These are phyloP conservation scores for Phytophthora megakarya DNA, from an alignment of 352 stramenopile species.

Conservation along the genomic window DNA sequence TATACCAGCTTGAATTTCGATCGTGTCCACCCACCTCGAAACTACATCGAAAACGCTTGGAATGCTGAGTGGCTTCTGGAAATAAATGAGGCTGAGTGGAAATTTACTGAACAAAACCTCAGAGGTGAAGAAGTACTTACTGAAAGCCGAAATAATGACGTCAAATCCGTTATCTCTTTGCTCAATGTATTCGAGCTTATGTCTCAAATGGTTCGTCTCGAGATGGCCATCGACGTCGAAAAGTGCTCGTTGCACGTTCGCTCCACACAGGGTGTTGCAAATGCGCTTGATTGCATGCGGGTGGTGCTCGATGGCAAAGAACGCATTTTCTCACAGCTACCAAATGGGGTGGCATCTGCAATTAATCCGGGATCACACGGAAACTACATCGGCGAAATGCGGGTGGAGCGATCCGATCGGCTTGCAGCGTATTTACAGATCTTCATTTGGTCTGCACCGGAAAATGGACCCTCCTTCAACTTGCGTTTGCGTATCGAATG, in stretches of 20 bases:
- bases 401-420: constrained; percentile 40
- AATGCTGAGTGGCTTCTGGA: constrained; percentile 62
- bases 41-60: constrained; percentile 48
- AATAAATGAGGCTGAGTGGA: constrained; percentile 48
- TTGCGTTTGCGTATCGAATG: constrained; percentile 50
- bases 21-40: constrained; percentile 17
- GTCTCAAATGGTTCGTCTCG: constrained; percentile 42
- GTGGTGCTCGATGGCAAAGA: constrained; percentile 63
- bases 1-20: too few relatives aligned
- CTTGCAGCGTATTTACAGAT: constrained; percentile 53
- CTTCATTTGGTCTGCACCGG: constrained; percentile 39
- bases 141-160: not conserved
- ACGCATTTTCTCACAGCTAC: constrained; percentile 54
- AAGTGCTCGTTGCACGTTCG: constrained; percentile 39
- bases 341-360: constrained; percentile 46
- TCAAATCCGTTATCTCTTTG: constrained; percentile 32
- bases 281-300: constrained; percentile 32
- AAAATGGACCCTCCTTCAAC: constrained; percentile 37
- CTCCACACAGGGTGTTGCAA: constrained; percentile 34
- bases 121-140: too few relatives aligned
- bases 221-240: constrained; percentile 40
- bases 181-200: constrained; percentile 48
- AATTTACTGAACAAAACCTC: constrained; percentile 12
- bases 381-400: constrained; percentile 60
- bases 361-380: constrained; percentile 30